phyloP scores from a whole-genome alignment of 257 asterid genomes.

The Capsicum rhomboideum region DNA sequence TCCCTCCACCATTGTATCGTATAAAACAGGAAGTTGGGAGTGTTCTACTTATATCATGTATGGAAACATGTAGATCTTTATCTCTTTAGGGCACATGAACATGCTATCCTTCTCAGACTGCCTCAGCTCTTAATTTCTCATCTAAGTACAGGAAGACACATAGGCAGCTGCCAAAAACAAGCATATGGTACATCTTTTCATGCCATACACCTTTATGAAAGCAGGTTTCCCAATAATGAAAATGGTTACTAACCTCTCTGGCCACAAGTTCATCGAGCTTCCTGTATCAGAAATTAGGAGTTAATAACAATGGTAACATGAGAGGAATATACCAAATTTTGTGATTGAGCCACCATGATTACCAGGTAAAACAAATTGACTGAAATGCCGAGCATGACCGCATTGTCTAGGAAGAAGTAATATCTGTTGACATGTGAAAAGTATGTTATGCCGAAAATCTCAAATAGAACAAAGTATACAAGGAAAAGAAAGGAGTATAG shows the following conservation, averaged over 20 bases:
- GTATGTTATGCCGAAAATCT: neutral
- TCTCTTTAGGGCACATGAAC: neutral
- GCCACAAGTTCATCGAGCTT: slow-evolving; percentile 17
- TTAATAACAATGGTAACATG: neutral
- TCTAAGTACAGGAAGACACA: neutral
- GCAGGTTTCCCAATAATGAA: neutral
- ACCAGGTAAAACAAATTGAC: slow-evolving; percentile 46
- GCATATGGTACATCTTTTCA: neutral
- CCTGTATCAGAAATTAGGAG: slow-evolving; percentile 32
- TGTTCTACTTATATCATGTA: neutral
- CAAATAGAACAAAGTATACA: neutral
- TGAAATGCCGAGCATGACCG: slow-evolving; percentile 34
- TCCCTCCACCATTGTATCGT: neutral
- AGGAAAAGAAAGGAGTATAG: neutral
- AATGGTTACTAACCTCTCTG: slow-evolving; percentile 48
- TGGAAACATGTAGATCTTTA: neutral
- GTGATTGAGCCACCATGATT: neutral
- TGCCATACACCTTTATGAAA: neutral
- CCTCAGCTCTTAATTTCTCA: neutral
- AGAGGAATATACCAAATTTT: neutral
- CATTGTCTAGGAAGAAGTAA: slow-evolving; percentile 20
- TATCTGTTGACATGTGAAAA: slow-evolving; percentile 35
- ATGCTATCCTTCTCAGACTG: neutral
- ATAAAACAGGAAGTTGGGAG: neutral
- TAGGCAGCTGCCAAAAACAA: neutral